A percentile compares a stretch with the other conserved stretches of the same genome.
These are phyloP conservation scores for Daedalea quercina DNA, from an alignment of 768 basidiomycete genomes.

Conservation along the genomic window DNA sequence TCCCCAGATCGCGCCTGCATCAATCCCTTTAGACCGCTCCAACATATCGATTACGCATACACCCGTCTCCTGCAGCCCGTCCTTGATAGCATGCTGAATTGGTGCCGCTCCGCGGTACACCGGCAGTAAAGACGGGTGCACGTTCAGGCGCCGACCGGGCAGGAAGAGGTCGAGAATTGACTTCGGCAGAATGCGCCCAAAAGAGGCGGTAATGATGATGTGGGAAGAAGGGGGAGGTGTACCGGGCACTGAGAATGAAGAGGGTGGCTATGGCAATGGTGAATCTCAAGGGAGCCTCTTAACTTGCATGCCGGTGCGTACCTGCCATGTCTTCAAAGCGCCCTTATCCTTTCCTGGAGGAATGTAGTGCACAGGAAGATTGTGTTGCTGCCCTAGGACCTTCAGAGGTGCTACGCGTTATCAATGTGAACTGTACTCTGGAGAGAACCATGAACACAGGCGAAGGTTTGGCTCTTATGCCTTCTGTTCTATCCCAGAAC, in stretches of 20 bases:
- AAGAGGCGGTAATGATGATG: conserved; percentile 82
- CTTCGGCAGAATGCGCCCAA: conserved; percentile 76
- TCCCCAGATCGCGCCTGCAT: conserved; percentile 71
- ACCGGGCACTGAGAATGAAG: conserved; percentile 31
- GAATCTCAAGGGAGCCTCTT: too few species aligned
- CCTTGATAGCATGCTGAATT: conserved; percentile 75
- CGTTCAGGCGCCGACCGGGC: conserved; percentile 59
- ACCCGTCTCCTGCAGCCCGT: conserved; percentile 62
- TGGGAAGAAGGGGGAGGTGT: conserved; percentile 31
- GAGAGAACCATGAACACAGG: not conserved
- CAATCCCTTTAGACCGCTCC: conserved; percentile 63
- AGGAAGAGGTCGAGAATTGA: conserved; percentile 57
- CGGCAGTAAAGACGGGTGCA: conserved; percentile 87
- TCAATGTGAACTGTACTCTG: conserved; percentile 1
- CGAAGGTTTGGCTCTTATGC: not conserved
- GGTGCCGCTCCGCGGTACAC: conserved; percentile 87
- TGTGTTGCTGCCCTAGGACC: conserved; percentile 42
- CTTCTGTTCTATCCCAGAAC: too few species aligned
- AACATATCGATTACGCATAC: conserved; percentile 80
- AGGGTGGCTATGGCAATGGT: conserved; percentile 4
- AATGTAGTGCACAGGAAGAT: conserved; percentile 52
- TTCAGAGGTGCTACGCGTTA: conserved; percentile 60
- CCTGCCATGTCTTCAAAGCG: conserved; percentile 63
- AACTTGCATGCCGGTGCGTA: too few species aligned
- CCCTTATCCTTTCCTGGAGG: conserved; percentile 40